These are phyloP conservation scores for Colletotrichum agaves DNA, from an alignment of 2,329 filamentous ascomycete species.

Conservation along the genomic window DNA sequence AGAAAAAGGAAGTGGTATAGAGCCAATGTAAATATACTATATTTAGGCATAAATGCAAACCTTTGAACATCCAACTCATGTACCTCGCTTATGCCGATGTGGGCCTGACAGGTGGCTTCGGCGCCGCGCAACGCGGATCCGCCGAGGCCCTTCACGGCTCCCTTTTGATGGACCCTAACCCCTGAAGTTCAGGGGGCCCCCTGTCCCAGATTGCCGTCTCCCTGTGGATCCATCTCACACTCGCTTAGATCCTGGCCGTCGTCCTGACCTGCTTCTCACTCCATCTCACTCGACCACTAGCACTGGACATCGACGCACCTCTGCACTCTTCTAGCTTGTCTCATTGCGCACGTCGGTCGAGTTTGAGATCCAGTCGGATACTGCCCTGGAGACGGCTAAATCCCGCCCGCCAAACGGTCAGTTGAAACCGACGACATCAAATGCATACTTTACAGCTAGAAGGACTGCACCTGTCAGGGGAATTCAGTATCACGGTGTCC, in stretches of 20 bases:
- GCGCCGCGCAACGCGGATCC: too few relatives aligned
- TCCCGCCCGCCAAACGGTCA: constrained; percentile 27
- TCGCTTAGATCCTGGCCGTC: constrained; percentile 15
- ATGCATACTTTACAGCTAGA: constrained; percentile 26
- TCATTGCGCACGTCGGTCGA: not conserved
- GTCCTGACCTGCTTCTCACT: constrained; percentile 29
- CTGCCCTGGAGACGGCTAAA: constrained; percentile 4
- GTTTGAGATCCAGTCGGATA: constrained; percentile 2
- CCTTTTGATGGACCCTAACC: not conserved
- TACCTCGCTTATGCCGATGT: too few relatives aligned
- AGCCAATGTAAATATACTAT: too few relatives aligned
- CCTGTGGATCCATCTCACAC: constrained; percentile 28
- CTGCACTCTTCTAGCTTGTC: constrained; percentile 4
- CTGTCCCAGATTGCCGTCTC: constrained; percentile 22
- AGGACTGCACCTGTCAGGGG: constrained; percentile 11
- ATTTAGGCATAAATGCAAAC: too few relatives aligned
- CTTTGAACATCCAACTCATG: too few relatives aligned
- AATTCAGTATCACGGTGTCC: constrained; percentile 21
- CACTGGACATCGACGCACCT: constrained; percentile 4
- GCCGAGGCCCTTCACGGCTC: constrained; percentile 24
- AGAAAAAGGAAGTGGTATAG: too few relatives aligned
- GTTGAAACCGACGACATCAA: constrained; percentile 16
- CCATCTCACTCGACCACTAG: constrained; percentile 25
- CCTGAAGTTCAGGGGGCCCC: constrained; percentile 14
- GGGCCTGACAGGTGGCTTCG: too few relatives aligned